phyloP scores from a whole-genome alignment of 805 yeast species.

The Ogataea corticis region DNA sequence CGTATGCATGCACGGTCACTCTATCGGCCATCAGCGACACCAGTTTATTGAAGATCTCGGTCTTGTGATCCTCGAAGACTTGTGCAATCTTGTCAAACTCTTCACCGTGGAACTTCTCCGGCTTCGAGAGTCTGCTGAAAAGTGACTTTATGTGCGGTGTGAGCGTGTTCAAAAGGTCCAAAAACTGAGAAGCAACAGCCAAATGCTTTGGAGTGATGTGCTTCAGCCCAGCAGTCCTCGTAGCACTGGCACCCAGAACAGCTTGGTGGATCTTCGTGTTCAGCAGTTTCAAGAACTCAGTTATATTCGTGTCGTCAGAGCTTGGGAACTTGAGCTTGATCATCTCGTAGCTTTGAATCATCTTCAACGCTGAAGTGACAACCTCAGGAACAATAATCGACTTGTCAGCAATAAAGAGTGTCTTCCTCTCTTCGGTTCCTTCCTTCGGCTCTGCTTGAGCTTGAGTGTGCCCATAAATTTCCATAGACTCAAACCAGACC shows the following conservation, averaged over 20 bases:
- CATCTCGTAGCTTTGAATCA: conserved; percentile 53
- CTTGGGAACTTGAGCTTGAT: conserved; percentile 59
- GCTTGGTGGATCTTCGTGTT: conserved; percentile 59
- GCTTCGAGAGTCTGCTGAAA: conserved; percentile 28
- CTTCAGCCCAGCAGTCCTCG: conserved; percentile 67
- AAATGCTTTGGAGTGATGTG: conserved; percentile 75
- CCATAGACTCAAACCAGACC: conserved; percentile 46
- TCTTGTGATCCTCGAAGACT: conserved; percentile 58
- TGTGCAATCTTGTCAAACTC: conserved; percentile 42
- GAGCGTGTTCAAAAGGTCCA: conserved; percentile 46
- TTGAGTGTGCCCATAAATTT: conserved; percentile 16
- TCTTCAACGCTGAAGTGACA: conserved; percentile 38
- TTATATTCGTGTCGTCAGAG: conserved; percentile 43
- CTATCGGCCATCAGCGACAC: conserved; percentile 73
- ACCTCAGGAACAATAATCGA: conserved; percentile 62
- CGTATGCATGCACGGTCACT: conserved; percentile 49
- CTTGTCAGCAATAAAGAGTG: conserved; percentile 48
- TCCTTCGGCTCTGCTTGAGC: neutral
- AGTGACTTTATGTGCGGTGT: conserved; percentile 38
- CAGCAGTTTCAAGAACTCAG: conserved; percentile 49
- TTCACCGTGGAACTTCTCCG: conserved; percentile 35
- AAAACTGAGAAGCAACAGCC: conserved; percentile 65
- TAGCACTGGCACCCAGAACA: conserved; percentile 74
- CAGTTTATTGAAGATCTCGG: conserved; percentile 61
- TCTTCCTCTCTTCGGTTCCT: conserved; percentile 26